These are phyloP conservation scores for Aspergillus pseudotamarii DNA, from an alignment of 2,329 filamentous ascomycete genomes.

Conservation along the genomic window DNA sequence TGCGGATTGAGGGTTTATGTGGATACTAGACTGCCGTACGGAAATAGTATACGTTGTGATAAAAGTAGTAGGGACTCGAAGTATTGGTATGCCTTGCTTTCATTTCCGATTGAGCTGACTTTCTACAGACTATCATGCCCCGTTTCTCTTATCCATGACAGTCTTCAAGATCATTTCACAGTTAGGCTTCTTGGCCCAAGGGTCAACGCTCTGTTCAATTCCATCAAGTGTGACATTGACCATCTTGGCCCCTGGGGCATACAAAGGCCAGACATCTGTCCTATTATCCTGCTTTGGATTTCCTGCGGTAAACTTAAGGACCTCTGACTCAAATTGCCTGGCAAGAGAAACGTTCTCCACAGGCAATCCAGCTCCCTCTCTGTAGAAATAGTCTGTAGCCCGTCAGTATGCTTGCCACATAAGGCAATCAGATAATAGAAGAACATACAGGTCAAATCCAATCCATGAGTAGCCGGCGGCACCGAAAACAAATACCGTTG, in stretches of 20 bases:
- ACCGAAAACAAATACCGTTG: slow-evolving; percentile 5
- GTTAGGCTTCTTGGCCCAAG: background rate
- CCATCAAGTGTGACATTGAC: background rate
- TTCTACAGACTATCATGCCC: background rate
- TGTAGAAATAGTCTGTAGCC: background rate
- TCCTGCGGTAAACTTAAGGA: background rate
- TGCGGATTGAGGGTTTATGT: background rate
- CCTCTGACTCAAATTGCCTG: background rate
- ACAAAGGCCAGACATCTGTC: background rate
- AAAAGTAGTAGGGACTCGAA: background rate
- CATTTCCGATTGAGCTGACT: too few species aligned
- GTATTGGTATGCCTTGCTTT: background rate
- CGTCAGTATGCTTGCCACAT: background rate
- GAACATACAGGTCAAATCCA: background rate
- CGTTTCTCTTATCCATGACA: background rate
- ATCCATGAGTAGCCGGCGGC: background rate
- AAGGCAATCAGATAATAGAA: background rate
- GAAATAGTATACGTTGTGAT: background rate
- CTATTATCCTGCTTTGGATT: background rate
- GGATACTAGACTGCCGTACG: background rate
- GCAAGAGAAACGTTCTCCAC: background rate
- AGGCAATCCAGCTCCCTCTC: background rate
- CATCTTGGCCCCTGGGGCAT: background rate
- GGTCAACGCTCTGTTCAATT: background rate
- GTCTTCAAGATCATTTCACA: slow-evolving; percentile 1